Base-by-base conservation (phyloP, 495 filamentous ascomycete genomes). In the Trichoderma orchidacearum region DNA sequence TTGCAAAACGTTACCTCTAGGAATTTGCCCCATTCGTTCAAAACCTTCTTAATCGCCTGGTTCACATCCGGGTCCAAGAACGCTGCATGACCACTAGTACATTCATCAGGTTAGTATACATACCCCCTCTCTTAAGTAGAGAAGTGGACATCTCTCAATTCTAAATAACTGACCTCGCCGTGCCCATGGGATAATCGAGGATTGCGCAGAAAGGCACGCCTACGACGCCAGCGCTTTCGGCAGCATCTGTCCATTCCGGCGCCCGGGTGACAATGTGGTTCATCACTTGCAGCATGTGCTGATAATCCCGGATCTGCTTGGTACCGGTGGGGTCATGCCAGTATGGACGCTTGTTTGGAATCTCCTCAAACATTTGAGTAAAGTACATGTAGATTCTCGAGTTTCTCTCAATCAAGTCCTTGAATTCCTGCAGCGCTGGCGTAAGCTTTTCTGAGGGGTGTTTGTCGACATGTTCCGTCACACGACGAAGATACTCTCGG, bases 121-220 rank as follows among this genome's bases (percentile, higher is more conserved):
- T 8, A 8, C 32, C 8, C 8, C 32, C 32, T 35, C n/a, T 8
- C n/a, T n/a, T n/a, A 35, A 35, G 32, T n/a, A 8, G 32, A 8
- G n/a, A 8, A 35, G n/a, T 8, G 76, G 0, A 66, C 59, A 0
- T 74, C 78, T 9, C 68, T 82, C 0, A 2, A 50, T 28, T 78
- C 76, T 74, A 70, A 79, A 55, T 74, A 57, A 73, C 77, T 8
- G 74, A 83, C 58, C 72, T 80, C 0, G 78, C 73, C 0, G 85
- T 89, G 11, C 79, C 82, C 82, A 87, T 87, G 4, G 82, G 82
- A 72, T 85, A 88, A 63, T 87, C 83, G 13, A 89, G 77, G 23
- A 88, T 73, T 3, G 83, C 84, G 51, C 76, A 78, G 65, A 88
- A 80, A 3, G 85, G 85, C 1, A 85, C 69, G 0, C 85, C 85